Percentiles rank a stretch among this genome's conserved stretches.
These are phyloP conservation scores for Trichosporon ovoides DNA, from an alignment of 1,284 basidiomycete genomes.

Conservation along the genomic window DNA sequence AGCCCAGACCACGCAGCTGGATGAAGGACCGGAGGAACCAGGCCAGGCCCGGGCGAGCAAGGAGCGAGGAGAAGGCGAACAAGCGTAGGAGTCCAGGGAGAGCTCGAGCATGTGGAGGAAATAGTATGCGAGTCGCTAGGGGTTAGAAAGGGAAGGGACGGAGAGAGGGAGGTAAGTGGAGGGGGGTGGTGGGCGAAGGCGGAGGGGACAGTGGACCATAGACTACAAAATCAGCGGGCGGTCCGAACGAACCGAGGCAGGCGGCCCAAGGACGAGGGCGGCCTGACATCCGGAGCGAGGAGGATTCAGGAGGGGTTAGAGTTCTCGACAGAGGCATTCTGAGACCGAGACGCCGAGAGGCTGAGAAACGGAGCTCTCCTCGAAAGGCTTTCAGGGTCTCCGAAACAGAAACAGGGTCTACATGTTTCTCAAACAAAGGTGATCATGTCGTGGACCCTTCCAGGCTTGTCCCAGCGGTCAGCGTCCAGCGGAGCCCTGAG, in stretches of 20 bases:
- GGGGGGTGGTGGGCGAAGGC: no score
- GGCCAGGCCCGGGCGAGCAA: not conserved
- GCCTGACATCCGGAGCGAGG: not conserved
- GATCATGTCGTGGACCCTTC: not conserved
- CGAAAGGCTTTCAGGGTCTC: not conserved
- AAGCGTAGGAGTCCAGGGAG: not conserved
- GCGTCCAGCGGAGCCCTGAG: not conserved
- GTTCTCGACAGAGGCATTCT: not conserved
- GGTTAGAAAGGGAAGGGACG: not conserved
- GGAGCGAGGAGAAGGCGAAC: not conserved
- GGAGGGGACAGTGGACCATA: no score
- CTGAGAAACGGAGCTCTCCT: not conserved
- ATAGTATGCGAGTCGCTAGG: not conserved
- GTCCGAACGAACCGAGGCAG: no score
- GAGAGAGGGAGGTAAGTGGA: no score
- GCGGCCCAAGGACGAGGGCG: not conserved
- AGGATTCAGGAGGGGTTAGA: constrained; percentile 1
- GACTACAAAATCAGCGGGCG: no score
- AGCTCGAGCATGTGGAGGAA: not conserved
- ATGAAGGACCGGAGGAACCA: not conserved
- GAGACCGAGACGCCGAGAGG: not conserved
- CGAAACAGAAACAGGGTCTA: constrained; percentile 2
- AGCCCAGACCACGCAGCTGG: constrained; percentile 1
- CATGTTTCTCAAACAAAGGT: not conserved
- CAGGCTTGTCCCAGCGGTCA: not conserved